Percentiles rank a stretch among this genome's conserved stretches.
Conservation (phyloP, 2,329 filamentous ascomycete genomes). For the Myriosclerotinia curreyana region DNA sequence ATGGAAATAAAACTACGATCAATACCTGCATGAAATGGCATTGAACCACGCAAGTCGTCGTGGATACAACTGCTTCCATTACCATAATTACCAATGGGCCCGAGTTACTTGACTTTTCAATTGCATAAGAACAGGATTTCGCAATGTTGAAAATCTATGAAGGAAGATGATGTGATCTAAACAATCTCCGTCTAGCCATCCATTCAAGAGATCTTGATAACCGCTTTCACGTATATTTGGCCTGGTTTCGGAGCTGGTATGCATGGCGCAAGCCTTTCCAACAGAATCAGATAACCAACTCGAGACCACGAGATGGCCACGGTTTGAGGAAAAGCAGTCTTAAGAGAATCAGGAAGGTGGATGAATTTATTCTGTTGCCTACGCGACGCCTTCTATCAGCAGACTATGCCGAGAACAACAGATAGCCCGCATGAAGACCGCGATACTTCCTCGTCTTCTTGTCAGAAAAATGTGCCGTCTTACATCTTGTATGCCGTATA, state of each 20-base stretch:
- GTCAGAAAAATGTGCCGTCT: conserved; percentile 19
- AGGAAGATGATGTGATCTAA: conserved; percentile 10
- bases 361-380: conserved; percentile 14
- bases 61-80: not conserved
- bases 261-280: conserved; percentile 1
- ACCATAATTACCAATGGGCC: not conserved
- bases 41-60: not conserved
- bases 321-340: not conserved
- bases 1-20: not conserved
- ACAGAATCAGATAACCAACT: not conserved
- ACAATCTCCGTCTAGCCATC: conserved; percentile 14
- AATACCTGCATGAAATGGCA: not conserved
- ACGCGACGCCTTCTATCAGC: conserved; percentile 1
- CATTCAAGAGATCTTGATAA: conserved; percentile 4
- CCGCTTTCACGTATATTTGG: conserved; percentile 14
- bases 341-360: conserved; percentile 19
- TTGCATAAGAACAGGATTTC: not conserved
- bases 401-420: conserved; percentile 15
- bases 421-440: not conserved
- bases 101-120: not conserved
- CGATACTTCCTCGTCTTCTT: conserved; percentile 2
- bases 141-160: not conserved
- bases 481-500: conserved; percentile 20
- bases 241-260: not conserved
- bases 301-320: conserved; percentile 3